Evolutionary conservation across 495 filamentous ascomycete species (phyloP).

Genomic region (Cladorrhinum samala): DNA sequence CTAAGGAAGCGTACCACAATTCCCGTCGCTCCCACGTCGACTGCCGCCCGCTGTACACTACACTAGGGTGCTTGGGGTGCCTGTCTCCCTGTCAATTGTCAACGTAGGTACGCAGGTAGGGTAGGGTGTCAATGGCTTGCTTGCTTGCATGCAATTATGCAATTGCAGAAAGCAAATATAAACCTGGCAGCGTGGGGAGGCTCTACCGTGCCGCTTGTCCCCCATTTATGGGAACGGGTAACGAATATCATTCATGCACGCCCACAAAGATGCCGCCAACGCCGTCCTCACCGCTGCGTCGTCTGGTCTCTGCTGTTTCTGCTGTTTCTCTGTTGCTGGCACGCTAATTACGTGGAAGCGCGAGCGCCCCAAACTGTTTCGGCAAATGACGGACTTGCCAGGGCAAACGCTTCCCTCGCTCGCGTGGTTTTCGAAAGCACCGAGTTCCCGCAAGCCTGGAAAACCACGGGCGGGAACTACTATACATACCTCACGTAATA

Average conservation of each 20-base stretch:
- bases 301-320: not conserved
- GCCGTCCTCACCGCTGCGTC: not conserved
- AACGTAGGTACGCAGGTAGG: not conserved
- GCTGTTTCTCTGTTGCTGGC: not conserved
- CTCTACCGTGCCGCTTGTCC: conserved; percentile 3
- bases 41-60: not conserved
- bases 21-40: not conserved
- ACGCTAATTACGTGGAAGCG: not conserved
- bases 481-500: no score
- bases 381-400: not conserved
- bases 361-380: no score
- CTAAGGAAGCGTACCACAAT: conserved; percentile 1
- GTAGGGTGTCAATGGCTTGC: not conserved
- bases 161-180: not conserved
- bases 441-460: not conserved
- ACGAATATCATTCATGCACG: conserved; percentile 6
- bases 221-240: conserved; percentile 5
- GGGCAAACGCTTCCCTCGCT: no score
- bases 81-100: not conserved
- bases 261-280: not conserved
- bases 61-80: not conserved
- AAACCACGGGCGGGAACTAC: not conserved
- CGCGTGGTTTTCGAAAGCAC: not conserved
- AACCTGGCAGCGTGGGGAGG: conserved; percentile 4
- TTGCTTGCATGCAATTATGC: not conserved